Percentiles rank a stretch among this genome's conserved stretches.
Conservation (phyloP, 306 rosid species). For the Citrullus amarus region DNA sequence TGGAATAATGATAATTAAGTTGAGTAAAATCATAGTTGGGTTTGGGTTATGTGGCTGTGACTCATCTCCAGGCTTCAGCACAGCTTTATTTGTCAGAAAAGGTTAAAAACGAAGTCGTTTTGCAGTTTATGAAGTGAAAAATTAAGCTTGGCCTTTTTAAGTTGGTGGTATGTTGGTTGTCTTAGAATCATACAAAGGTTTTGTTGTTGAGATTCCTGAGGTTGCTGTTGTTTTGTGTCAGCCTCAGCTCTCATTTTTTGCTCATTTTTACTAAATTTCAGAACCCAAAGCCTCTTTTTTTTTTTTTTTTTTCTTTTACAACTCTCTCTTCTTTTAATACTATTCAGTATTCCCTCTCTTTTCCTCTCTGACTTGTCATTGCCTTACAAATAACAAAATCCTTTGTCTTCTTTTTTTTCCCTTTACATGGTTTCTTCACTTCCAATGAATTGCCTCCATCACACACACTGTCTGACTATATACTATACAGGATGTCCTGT, state of each 20-base stretch:
- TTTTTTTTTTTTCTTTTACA: too few species aligned
- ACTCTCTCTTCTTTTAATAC: neutral
- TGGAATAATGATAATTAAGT: too few species aligned
- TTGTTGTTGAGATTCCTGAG: neutral
- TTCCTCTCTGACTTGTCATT: neutral
- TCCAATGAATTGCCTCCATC: too few species aligned
- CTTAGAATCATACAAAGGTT: neutral
- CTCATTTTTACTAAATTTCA: neutral
- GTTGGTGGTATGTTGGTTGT: neutral
- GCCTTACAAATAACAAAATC: neutral
- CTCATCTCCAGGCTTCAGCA: too few species aligned
- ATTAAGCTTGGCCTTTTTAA: neutral
- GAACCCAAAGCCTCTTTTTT: neutral
- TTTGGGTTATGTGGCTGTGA: too few species aligned
- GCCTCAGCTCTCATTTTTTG: neutral
- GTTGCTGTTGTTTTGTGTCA: neutral
- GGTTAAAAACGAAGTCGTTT: neutral
- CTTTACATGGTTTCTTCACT: neutral
- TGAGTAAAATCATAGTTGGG: too few species aligned
- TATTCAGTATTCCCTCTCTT: neutral
- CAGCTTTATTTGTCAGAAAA: too few species aligned
- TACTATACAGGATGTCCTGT: too few species aligned
- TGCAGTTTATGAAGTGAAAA: neutral
- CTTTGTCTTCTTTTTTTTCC: neutral
- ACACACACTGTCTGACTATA: neutral